Percentiles rank a stretch among this genome's conserved stretches.
These are phyloP conservation scores for Aphelidium insulamus DNA, from an alignment of 371 early-diverging fungal genomes.

Conservation along the genomic window DNA sequence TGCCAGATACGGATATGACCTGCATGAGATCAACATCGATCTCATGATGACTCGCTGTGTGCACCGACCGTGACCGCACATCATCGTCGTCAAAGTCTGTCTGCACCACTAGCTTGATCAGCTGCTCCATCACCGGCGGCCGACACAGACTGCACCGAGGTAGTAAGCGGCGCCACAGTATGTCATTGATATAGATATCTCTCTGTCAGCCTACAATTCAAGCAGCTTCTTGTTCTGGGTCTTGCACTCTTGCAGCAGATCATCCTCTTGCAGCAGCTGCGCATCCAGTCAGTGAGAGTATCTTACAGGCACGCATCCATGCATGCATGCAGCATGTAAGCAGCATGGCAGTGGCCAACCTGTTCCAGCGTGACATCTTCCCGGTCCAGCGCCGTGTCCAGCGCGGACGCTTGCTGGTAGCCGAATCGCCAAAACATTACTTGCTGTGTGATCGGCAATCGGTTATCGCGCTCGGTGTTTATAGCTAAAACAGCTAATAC, in stretches of 20 bases:
- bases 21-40: no score
- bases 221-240: conserved; percentile 51
- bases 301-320: no score
- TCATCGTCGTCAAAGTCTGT: conserved; percentile 9
- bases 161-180: not conserved
- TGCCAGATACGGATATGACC: conserved; percentile 53
- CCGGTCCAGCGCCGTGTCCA: conserved; percentile 51
- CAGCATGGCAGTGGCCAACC: no score
- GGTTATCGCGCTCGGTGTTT: no score
- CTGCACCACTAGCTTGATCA: conserved; percentile 14
- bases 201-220: conserved; percentile 34
- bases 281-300: no score
- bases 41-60: not conserved
- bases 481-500: no score
- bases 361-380: conserved; percentile 47
- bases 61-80: not conserved
- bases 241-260: conserved; percentile 67
- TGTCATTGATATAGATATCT: not conserved
- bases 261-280: conserved; percentile 55
- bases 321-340: no score
- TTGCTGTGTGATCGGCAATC: no score
- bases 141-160: conserved; percentile 5
- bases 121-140: conserved; percentile 10
- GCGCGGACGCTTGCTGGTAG: conserved; percentile 40
- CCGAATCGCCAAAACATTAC: conserved; percentile 71